phyloP scores from a whole-genome alignment of 306 rosid genomes.

The Ochetophila trinervis region DNA sequence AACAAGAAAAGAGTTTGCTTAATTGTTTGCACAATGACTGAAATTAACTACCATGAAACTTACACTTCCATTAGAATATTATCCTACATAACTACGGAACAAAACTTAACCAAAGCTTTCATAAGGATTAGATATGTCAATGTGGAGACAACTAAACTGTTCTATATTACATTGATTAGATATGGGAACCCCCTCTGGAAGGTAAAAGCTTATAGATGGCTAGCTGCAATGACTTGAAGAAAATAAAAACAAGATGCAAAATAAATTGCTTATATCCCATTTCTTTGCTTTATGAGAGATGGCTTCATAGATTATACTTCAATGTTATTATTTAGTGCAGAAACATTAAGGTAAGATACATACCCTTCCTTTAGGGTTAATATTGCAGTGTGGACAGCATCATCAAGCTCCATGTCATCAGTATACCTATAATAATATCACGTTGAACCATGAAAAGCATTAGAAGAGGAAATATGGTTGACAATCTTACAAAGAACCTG shows the following conservation, averaged over 20 bases:
- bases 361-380: conserved; percentile 86
- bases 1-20: not conserved
- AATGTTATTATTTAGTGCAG: not conserved
- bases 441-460: not conserved
- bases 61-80: not conserved
- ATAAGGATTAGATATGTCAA: not conserved
- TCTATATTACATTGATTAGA: not conserved
- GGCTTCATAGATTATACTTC: not conserved
- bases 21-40: too few species aligned
- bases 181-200: not conserved
- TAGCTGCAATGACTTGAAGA: not conserved
- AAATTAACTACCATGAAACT: not conserved
- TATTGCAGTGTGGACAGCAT: conserved; percentile 78
- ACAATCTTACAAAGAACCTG: not conserved
- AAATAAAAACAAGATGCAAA: not conserved
- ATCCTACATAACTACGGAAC: not conserved
- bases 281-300: too few species aligned
- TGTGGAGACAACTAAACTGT: not conserved
- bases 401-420: conserved; percentile 84
- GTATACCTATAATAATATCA: conserved; percentile 49
- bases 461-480: conserved; percentile 13
- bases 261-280: too few species aligned
- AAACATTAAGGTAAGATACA: not conserved
- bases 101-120: not conserved
- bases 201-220: not conserved